Conservation (phyloP, 1,284 basidiomycete genomes). For the Ceratobasidium sp. region DNA sequence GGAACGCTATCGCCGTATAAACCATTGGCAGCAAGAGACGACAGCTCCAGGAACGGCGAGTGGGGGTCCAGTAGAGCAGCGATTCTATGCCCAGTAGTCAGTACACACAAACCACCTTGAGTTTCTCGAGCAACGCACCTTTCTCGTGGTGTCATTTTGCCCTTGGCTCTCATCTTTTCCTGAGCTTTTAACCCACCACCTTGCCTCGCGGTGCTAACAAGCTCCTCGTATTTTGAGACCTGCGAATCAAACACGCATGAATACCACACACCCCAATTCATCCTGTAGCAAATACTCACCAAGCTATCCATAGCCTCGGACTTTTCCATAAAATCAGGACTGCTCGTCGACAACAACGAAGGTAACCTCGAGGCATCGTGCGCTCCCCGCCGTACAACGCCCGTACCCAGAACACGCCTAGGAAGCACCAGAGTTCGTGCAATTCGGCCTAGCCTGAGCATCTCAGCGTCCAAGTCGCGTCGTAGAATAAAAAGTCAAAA, state of each 20-base stretch:
- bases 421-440: neutral
- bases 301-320: slow-evolving; percentile 73
- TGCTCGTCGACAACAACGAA: slow-evolving; percentile 70
- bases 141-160: slow-evolving; percentile 89
- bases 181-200: slow-evolving; percentile 70
- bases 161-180: slow-evolving; percentile 79
- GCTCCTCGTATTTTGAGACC: slow-evolving; percentile 41
- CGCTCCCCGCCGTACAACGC: slow-evolving; percentile 21
- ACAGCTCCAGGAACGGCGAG: slow-evolving; percentile 91
- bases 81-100: slow-evolving; percentile 58
- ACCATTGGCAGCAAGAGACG: slow-evolving; percentile 85
- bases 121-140: slow-evolving; percentile 63
- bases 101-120: neutral
- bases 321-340: slow-evolving; percentile 75
- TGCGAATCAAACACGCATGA: slow-evolving; percentile 33
- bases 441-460: slow-evolving; percentile 24
- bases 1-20: slow-evolving; percentile 87
- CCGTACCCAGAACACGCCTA: neutral
- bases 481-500: neutral
- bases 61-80: slow-evolving; percentile 81
- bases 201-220: slow-evolving; percentile 52
- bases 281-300: slow-evolving; percentile 61
- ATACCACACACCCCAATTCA: slow-evolving; percentile 55
- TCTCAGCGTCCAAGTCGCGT: slow-evolving; percentile 7
- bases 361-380: slow-evolving; percentile 81